Evolutionary conservation across 2,329 filamentous ascomycete species (phyloP).

Genomic region (Helotiales sp.): DNA sequence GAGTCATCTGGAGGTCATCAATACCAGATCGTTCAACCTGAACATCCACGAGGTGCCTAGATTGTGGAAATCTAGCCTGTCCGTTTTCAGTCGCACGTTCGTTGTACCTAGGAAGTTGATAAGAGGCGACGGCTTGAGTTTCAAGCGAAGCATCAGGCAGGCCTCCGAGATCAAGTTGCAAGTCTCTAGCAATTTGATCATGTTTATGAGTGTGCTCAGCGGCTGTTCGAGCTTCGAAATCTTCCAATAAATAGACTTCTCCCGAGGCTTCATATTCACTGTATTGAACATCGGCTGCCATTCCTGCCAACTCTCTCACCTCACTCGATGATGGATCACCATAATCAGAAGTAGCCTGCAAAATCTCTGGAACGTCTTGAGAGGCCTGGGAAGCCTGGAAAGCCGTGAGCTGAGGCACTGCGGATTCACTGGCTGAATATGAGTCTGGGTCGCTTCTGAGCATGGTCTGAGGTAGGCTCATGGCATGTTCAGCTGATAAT

Average conservation of each 20-base stretch:
- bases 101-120: neutral
- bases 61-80: neutral
- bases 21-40: constrained; percentile 21
- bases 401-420: neutral
- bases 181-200: neutral
- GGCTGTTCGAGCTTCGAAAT: neutral
- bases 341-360: neutral
- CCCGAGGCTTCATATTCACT: neutral
- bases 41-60: neutral
- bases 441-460: neutral
- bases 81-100: neutral
- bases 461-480: neutral
- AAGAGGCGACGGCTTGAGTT: neutral
- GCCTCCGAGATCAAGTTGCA: neutral
- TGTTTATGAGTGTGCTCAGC: neutral
- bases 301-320: neutral
- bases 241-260: neutral
- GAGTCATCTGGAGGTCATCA: constrained; percentile 8
- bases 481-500: neutral
- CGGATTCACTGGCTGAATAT: neutral
- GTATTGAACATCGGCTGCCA: neutral
- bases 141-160: neutral
- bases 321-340: constrained; percentile 23
- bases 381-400: neutral
- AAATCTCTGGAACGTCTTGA: neutral